Evolutionary conservation across 306 rosid genomes (phyloP), one percentile per base, ranked within the genome.

Genomic region (Rosa lucieae): DNA sequence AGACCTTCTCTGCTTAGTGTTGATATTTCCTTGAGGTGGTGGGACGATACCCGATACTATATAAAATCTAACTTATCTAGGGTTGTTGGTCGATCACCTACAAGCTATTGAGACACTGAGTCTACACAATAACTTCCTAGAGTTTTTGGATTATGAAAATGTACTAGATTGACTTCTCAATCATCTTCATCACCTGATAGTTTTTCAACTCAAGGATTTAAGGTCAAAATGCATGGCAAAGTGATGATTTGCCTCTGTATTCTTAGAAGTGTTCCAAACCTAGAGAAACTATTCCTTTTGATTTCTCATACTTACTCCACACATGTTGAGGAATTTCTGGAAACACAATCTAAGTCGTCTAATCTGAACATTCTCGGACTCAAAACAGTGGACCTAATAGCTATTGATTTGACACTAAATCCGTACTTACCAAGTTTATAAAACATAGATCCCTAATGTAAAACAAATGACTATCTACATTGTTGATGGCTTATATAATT

Each of bases 261-360:
- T 21, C 62, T 76, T 14, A 43, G 46, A 63, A 76, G 81, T 66
- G 77, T 78, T 72, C 81, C 84, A 70, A 81, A 71, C 49, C 66
- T 82, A 17, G 85, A 77, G 78, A 65, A 82, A 52, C 78, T 77
- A 39, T 20, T 11, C 8, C 59, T 82, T 42, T 77, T 78, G 12
- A 78, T 72, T 72, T 43, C 48, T 17, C 2, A 3, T 12, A 42
- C 49, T 37, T 18, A 3, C 66, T 29, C 26, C 37, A 49, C 3
- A 51, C 55, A 43, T 21, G 51, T 44, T 10, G 10, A 35, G 3
- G 75, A 65, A 35, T 46, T 63, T 6, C 43, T 77, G 32, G 20
- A 26, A 17, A 10, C 61, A 26, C 18, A 72, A 10, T 63, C 46
- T 5, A 3, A 18, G 20, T 49, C 55, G 43, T 20, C 59, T 26